These are phyloP conservation scores for Avena insularis DNA, from an alignment of 176 grass and related monocot species.

Conservation along the genomic window DNA sequence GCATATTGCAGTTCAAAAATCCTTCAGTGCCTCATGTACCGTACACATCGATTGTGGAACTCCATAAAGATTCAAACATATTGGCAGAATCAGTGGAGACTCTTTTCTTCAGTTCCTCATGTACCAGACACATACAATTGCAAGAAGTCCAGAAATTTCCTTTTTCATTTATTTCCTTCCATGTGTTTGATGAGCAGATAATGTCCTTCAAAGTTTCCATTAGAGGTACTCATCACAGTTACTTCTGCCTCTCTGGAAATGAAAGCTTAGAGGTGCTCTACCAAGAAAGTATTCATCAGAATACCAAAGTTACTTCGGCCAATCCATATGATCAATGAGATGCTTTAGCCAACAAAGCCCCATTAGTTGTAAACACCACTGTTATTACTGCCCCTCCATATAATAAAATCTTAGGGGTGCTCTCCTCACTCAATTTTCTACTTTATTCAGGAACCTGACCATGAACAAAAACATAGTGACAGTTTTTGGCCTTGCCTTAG, in stretches of 20 bases:
- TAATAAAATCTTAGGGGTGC: conserved; percentile 28
- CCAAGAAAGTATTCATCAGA: conserved; percentile 37
- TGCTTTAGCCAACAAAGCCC: conserved; percentile 46
- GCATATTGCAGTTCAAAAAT: conserved; percentile 32
- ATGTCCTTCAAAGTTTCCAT: conserved; percentile 34
- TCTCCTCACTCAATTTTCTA: conserved; percentile 57
- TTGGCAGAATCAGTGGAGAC: conserved; percentile 13
- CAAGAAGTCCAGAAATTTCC: conserved; percentile 42
- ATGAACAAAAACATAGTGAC: conserved; percentile 69
- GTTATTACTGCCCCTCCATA: conserved; percentile 43
- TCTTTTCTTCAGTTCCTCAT: conserved; percentile 23
- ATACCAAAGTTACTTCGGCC: conserved; percentile 34
- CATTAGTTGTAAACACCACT: conserved; percentile 24
- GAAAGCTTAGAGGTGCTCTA: conserved; percentile 38
- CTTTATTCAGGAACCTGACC: conserved; percentile 63
- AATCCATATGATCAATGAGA: conserved; percentile 37
- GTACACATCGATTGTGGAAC: conserved; percentile 36
- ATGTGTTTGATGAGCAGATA: conserved; percentile 36
- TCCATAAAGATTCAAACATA: conserved; percentile 30
- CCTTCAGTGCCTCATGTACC: conserved; percentile 24
- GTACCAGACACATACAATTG: conserved; percentile 38
- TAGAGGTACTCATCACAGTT: conserved; percentile 37
- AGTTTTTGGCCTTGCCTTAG: conserved; percentile 96
- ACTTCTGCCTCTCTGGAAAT: conserved; percentile 37
- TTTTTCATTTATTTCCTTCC: conserved; percentile 34